These are phyloP conservation scores for Candida adriatica DNA, from an alignment of 805 yeast species.

Conservation along the genomic window DNA sequence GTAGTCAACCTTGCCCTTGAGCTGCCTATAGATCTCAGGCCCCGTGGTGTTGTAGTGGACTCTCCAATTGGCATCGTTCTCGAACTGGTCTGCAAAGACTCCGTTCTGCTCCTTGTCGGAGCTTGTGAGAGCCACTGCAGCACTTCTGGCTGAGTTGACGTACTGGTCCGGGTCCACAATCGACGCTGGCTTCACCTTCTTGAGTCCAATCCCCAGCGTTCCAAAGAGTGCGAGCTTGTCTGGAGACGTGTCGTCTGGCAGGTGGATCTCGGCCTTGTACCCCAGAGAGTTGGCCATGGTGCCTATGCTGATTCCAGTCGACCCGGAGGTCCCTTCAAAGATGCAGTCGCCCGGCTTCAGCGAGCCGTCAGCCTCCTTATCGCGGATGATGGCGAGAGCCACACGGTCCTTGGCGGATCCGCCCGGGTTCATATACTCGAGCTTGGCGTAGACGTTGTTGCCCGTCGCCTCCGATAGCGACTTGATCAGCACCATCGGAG, in stretches of 20 bases:
- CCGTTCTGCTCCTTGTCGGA: constrained; percentile 44
- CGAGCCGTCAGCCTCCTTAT: constrained; percentile 54
- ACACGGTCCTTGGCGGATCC: constrained; percentile 96
- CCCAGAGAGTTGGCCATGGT: constrained; percentile 86
- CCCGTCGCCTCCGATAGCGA: constrained; percentile 71
- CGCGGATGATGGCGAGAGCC: constrained; percentile 73
- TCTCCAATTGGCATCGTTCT: constrained; percentile 85
- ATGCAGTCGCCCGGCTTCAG: constrained; percentile 62
- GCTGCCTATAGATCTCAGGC: constrained; percentile 83
- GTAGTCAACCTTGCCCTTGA: constrained; percentile 56
- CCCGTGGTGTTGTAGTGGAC: constrained; percentile 81
- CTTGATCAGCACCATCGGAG: constrained; percentile 72
- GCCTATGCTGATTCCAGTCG: constrained; percentile 93
- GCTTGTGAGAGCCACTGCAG: constrained; percentile 43
- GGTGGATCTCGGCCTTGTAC: constrained; percentile 83
- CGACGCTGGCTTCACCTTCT: constrained; percentile 88
- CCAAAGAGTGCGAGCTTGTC: constrained; percentile 72
- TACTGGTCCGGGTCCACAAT: constrained; percentile 92
- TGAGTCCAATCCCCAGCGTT: constrained; percentile 74
- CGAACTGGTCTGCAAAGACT: constrained; percentile 92
- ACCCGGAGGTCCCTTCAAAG: constrained; percentile 94
- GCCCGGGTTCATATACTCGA: constrained; percentile 84
- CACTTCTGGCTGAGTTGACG: constrained; percentile 75
- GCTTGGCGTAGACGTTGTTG: constrained; percentile 77
- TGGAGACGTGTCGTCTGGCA: constrained; percentile 87